Base-by-base conservation (phyloP, 2,329 filamentous ascomycete species). In the Sphaerulina vaccinii region DNA sequence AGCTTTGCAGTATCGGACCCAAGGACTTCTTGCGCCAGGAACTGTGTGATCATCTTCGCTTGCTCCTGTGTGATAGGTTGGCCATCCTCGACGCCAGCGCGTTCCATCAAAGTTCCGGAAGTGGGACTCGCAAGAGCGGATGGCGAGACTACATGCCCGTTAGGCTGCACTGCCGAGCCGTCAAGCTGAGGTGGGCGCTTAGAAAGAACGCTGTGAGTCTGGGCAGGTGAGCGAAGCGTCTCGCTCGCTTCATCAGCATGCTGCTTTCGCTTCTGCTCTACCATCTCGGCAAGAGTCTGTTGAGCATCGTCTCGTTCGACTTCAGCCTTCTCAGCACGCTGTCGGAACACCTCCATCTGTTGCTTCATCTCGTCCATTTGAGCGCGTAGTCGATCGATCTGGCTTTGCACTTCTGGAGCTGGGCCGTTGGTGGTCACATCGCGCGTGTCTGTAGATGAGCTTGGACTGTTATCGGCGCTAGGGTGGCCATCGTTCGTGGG, bases 281-380 rank as follows among this genome's bases (percentile, higher is more conserved):
- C 85, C 89, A 97, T 93, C 66, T 96, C 88, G 1, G 87, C 85
- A 38, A 99, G 73, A 1, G 86, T 86, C 68, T 87, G 85, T 49
- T 86, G 84, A 48, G 85, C 83, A 36, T 82, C 77, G 49, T 86
- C 83, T 39, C 86, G 82, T 62, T 96, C 90, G 7, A 80, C 75
- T 68, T 97, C 92, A 3, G 90, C 91, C 52, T 43, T 59, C 68
- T 96, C 87, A 7, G 90, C 90, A 23, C 89, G 84, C 50, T 81
- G 75, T 63, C 86, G 86, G 74, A 88, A 96, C 5, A 78, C 73
- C 48, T 93, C 86, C 67, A 96, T 84, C 67, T 95, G 86, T 56
- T 84, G 78, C 70, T 85, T 88, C 75, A 96, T 83, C 51, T 86
- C 84, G 49, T 83, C 83, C 81, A 96, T 91, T 63, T 96, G 88